These are phyloP conservation scores for Serendipita sp. DNA, from an alignment of 768 basidiomycete genomes.

Conservation along the genomic window DNA sequence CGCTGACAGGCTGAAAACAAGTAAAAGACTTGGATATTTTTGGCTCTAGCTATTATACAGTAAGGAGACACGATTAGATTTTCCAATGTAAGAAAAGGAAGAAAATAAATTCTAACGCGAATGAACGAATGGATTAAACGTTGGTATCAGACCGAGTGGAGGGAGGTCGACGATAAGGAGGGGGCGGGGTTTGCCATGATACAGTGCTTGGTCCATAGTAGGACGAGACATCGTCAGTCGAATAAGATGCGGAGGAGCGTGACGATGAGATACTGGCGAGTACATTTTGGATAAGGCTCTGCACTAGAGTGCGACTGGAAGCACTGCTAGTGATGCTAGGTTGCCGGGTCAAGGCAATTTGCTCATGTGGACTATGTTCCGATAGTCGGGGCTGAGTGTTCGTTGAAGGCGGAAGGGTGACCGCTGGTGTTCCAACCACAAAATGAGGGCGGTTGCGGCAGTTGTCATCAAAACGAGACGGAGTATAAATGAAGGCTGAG, in stretches of 20 bases:
- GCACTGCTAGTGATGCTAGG: neutral
- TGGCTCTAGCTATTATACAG: no score
- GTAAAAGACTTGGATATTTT: no score
- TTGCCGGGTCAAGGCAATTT: neutral
- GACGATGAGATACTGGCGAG: neutral
- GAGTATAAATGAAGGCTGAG: neutral
- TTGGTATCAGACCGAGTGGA: no score
- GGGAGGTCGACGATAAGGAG: neutral
- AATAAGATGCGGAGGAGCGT: neutral
- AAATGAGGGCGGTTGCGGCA: neutral
- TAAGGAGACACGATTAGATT: no score
- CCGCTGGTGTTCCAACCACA: neutral
- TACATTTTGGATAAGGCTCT: neutral
- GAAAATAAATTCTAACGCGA: no score
- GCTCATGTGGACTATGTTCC: neutral
- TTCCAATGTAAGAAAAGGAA: no score
- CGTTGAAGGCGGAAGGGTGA: neutral
- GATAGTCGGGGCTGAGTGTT: neutral
- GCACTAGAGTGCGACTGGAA: slow-evolving; percentile 1
- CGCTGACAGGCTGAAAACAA: no score
- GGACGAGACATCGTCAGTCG: neutral
- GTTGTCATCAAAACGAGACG: neutral
- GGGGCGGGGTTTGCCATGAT: neutral
- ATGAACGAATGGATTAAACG: no score
- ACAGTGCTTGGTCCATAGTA: neutral